phyloP scores from a whole-genome alignment of 495 filamentous ascomycete genomes.

The Xylaria palmicola region DNA sequence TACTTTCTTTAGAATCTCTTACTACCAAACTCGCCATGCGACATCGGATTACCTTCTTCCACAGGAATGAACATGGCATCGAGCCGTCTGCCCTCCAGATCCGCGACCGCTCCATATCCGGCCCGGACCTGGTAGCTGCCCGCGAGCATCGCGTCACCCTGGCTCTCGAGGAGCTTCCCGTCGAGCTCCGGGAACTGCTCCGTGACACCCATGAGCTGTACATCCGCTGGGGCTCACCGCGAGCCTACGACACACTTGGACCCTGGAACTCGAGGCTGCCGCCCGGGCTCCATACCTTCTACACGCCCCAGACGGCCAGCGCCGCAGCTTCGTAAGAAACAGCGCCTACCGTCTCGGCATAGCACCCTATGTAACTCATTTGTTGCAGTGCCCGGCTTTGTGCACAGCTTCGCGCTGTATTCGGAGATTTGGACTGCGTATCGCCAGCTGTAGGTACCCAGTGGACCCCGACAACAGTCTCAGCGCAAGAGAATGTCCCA shows the following conservation, averaged over 20 bases:
- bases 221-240: constrained; percentile 70
- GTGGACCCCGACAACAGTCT: constrained; percentile 7
- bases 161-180: constrained; percentile 68
- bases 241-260: constrained; percentile 54
- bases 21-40: constrained; percentile 59
- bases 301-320: constrained; percentile 51
- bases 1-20: background rate
- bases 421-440: constrained; percentile 58
- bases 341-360: background rate
- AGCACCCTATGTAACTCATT: constrained; percentile 11
- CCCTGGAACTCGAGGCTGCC: constrained; percentile 74
- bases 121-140: constrained; percentile 60
- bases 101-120: constrained; percentile 45
- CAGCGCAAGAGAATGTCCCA: background rate
- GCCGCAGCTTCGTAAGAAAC: constrained; percentile 17
- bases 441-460: constrained; percentile 27
- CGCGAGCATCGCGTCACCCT: constrained; percentile 81
- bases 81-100: constrained; percentile 60
- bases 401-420: constrained; percentile 56
- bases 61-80: constrained; percentile 59
- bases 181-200: constrained; percentile 65
- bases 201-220: constrained; percentile 69
- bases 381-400: constrained; percentile 57
- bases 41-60: constrained; percentile 80
- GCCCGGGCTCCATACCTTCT: constrained; percentile 82